These are phyloP conservation scores for Trametes versicolor DNA, from an alignment of 1,284 basidiomycete species.

Conservation along the genomic window DNA sequence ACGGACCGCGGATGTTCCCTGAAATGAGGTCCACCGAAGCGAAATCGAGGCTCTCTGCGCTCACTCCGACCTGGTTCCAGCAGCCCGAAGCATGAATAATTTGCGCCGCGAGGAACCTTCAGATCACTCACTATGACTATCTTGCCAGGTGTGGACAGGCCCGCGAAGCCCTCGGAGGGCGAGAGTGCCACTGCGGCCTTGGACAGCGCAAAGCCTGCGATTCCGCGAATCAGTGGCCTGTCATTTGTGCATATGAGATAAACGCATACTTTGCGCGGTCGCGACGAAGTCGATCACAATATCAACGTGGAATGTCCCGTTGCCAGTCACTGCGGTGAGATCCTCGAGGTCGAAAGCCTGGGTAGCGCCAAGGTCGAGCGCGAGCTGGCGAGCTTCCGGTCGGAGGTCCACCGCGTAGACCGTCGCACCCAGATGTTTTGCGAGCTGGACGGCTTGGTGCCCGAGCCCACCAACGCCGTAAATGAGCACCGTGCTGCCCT, in stretches of 20 bases:
- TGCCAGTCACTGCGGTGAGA: conserved; percentile 6
- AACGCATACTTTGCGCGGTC: background rate
- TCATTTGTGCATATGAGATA: background rate
- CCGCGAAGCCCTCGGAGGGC: background rate
- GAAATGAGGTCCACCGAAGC: conserved; percentile 15
- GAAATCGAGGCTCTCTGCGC: conserved; percentile 18
- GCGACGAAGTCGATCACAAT: conserved; percentile 18
- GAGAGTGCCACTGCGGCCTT: background rate
- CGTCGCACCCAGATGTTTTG: conserved; percentile 23
- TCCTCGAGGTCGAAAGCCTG: conserved; percentile 6
- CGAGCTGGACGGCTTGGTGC: conserved; percentile 26
- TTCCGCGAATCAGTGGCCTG: background rate
- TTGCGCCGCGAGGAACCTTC: too few relatives aligned
- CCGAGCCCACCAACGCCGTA: conserved; percentile 29
- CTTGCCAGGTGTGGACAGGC: background rate
- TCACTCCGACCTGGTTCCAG: conserved; percentile 9
- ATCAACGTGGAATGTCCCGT: conserved; percentile 14
- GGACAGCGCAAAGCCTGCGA: conserved; percentile 7
- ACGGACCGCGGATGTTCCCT: background rate
- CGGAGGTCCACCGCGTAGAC: conserved; percentile 22
- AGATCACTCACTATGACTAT: conserved; percentile 16
- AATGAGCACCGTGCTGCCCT: conserved; percentile 17
- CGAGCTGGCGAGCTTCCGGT: conserved; percentile 1
- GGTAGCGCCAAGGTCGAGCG: conserved; percentile 2
- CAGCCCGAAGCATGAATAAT: too few relatives aligned